phyloP scores from a whole-genome alignment of 331 rosid genomes.

The Malus hybrid region DNA sequence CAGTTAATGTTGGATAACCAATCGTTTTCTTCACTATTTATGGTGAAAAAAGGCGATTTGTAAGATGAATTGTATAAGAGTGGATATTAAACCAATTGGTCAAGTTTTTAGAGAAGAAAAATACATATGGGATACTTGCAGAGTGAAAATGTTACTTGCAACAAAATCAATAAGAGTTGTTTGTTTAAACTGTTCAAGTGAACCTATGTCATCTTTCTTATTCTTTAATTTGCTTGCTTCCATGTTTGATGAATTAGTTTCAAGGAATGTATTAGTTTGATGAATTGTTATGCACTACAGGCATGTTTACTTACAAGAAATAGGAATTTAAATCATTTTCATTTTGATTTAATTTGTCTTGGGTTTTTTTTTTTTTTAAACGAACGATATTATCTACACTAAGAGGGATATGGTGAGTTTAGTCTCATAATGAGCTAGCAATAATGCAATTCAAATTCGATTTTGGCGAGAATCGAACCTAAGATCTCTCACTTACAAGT shows the following conservation, averaged over 20 bases:
- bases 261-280: too few species aligned
- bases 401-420: too few species aligned
- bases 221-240: background rate
- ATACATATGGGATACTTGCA: background rate
- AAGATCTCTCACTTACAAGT: too few species aligned
- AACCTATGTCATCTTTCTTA: background rate
- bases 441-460: too few species aligned
- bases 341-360: too few species aligned
- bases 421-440: too few species aligned
- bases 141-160: background rate
- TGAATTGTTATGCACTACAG: too few species aligned
- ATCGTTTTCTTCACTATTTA: background rate
- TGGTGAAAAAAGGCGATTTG: background rate
- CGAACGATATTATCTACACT: too few species aligned
- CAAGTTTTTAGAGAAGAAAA: background rate
- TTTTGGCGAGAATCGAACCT: accelerated
- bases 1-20: constrained; percentile 42
- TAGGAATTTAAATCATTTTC: too few species aligned
- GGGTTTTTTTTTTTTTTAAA: too few species aligned
- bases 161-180: background rate
- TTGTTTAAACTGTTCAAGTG: background rate
- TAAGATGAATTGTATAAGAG: background rate
- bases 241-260: too few species aligned
- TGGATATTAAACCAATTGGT: background rate
- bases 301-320: too few species aligned